These are phyloP conservation scores for Cicer chorassanicum DNA, from an alignment of 306 rosid genomes.

Conservation along the genomic window DNA sequence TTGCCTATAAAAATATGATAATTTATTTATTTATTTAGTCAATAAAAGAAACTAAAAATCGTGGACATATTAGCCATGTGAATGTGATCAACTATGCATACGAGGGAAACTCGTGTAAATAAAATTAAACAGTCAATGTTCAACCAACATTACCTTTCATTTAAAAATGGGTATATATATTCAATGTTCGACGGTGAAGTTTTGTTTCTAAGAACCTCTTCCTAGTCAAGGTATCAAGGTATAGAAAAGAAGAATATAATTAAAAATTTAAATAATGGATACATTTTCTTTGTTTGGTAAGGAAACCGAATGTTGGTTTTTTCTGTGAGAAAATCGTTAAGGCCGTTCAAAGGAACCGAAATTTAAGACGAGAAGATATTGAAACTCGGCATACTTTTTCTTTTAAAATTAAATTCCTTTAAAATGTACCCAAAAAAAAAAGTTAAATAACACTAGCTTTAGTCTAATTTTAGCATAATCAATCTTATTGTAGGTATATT, in stretches of 20 bases:
- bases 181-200: slow-evolving; percentile 45
- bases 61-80: not conserved
- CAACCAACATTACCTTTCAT: slow-evolving; percentile 41
- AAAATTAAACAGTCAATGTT: slow-evolving; percentile 30
- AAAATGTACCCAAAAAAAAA: too few species aligned
- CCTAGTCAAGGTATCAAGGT: slow-evolving; percentile 46
- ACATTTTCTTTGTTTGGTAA: slow-evolving; percentile 39
- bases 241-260: slow-evolving; percentile 41
- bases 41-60: too few species aligned
- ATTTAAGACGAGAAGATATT: slow-evolving; percentile 40
- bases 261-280: not conserved
- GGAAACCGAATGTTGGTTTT: slow-evolving; percentile 36
- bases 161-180: slow-evolving; percentile 29
- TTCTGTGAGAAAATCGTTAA: slow-evolving; percentile 44
- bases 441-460: too few species aligned
- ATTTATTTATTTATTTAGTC: too few species aligned
- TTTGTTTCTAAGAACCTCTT: slow-evolving; percentile 45
- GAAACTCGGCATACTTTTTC: slow-evolving; percentile 21
- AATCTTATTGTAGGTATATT: too few species aligned
- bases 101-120: not conserved
- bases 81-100: not conserved
- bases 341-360: slow-evolving; percentile 29
- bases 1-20: too few species aligned
- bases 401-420: too few species aligned
- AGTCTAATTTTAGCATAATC: too few species aligned